phyloP scores from a whole-genome alignment of 2,329 filamentous ascomycete genomes.

The Phoma sp. region DNA sequence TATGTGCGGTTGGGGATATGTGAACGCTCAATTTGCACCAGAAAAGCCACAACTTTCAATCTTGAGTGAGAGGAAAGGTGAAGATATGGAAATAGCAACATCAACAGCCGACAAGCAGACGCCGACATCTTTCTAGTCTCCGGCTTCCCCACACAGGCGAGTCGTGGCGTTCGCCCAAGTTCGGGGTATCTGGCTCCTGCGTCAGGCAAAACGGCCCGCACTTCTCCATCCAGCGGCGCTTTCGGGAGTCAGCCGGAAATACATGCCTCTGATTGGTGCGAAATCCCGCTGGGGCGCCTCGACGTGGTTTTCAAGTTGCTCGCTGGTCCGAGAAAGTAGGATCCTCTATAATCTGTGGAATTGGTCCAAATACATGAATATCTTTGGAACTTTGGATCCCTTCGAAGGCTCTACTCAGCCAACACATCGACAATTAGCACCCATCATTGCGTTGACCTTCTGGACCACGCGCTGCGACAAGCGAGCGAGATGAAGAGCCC shows the following conservation, averaged over 20 bases:
- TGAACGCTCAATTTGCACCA: background rate
- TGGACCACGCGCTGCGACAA: too few species aligned
- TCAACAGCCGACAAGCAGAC: constrained; percentile 19
- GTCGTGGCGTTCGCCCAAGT: constrained; percentile 11
- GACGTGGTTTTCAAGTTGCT: too few species aligned
- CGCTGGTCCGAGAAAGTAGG: too few species aligned
- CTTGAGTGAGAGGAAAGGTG: background rate
- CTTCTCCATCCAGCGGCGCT: constrained; percentile 18
- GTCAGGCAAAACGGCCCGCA: constrained; percentile 26
- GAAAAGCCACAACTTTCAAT: background rate
- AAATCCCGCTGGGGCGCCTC: background rate
- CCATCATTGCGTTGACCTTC: too few species aligned
- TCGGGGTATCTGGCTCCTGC: constrained; percentile 23
- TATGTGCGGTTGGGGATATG: background rate
- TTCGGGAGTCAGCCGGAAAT: constrained; percentile 13
- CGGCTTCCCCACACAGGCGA: constrained; percentile 1
- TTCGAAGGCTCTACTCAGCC: too few species aligned
- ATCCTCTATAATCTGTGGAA: too few species aligned
- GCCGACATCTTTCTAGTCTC: constrained; percentile 15
- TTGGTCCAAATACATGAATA: too few species aligned
- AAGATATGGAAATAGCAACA: background rate
- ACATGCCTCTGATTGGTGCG: constrained; percentile 15
- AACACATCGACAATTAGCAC: too few species aligned
- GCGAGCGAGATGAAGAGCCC: too few species aligned
- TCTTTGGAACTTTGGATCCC: too few species aligned